Evolutionary conservation across 2,329 filamentous ascomycete species (phyloP), one percentile per base, ranked within the genome.

Genomic region (Fusarium caatingaense): DNA sequence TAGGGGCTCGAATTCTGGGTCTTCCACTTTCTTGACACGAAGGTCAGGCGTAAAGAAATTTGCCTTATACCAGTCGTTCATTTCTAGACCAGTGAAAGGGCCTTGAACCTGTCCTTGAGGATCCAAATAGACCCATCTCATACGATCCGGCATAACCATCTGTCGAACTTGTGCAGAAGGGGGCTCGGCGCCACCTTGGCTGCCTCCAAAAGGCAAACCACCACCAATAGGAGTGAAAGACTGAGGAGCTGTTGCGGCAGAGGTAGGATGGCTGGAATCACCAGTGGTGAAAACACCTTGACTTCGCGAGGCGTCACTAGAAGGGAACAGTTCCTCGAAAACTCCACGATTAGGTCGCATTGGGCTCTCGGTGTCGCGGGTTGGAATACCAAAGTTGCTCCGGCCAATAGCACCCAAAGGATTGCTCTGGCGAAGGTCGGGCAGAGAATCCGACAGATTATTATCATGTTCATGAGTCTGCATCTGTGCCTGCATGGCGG

Each of bases 61-160:
- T 40, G 94, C 95, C 79, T 98, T 98, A 82, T 98, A 99, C 96
- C 96, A 99, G 75, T 99, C 97, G 73, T 99, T 97, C 96, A 99
- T 99, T 80, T 99, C 96, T 51, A 99, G 83, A 2, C 96, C 96
- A 41, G 94, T 98, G 82, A 96, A 99, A 0, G 96, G 96, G 0
- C 96, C 96, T 78, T 99, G 96, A 8, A 93, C 91, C 67, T 93
- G 92, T 23, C 94, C 94, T 77, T 97, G 93, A 8, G 96, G 96
- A 78, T 99, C 96, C 55, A 97, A 90, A 78, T 99, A 99, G 20
- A 98, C 95, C 96, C 96, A 99, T 74, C 95, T 88, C 94, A 99
- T 99, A 16, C 97, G 88, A 79, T 99, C 96, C 4, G 96, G 96
- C 96, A 99, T 98, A 8, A 99, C 95, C 94, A 99, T 98, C 46